Conservation (phyloP, 495 filamentous ascomycete genomes). For the Penicillium coffeae region DNA sequence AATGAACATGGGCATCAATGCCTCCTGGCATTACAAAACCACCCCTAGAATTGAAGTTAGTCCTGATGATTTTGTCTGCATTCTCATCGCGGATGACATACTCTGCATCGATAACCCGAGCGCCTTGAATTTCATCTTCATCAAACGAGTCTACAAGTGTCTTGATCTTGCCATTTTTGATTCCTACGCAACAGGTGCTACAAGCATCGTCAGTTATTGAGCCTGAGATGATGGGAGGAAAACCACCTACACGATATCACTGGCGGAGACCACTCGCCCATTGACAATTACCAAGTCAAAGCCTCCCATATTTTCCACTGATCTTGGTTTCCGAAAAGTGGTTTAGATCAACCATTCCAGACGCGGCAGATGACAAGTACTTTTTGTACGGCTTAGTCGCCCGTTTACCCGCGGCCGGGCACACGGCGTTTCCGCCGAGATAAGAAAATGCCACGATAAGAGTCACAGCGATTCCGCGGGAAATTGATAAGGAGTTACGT, state of each 20-base stretch:
- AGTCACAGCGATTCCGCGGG: too few relatives aligned
- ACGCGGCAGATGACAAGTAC: too few relatives aligned
- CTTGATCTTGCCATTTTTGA: constrained; percentile 13
- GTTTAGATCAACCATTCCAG: too few relatives aligned
- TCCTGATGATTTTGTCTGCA: background rate
- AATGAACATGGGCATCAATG: constrained; percentile 39
- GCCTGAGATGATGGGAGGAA: background rate
- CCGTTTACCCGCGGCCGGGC: too few relatives aligned
- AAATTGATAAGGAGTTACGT: too few relatives aligned
- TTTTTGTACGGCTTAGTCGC: too few relatives aligned
- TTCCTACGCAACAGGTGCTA: constrained; percentile 13
- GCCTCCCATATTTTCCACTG: too few relatives aligned
- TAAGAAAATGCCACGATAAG: too few relatives aligned
- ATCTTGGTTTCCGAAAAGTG: too few relatives aligned
- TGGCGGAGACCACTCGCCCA: constrained; percentile 9
- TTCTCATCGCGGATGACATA: background rate
- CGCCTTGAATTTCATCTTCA: constrained; percentile 5
- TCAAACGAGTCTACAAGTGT: constrained; percentile 7
- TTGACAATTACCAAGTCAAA: constrained; percentile 12
- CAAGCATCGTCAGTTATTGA: background rate
- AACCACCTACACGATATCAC: constrained; percentile 7
- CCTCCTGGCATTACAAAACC: constrained; percentile 32
- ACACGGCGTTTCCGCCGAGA: too few relatives aligned
- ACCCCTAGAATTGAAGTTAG: constrained; percentile 3
- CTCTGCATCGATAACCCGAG: constrained; percentile 13